Evolutionary conservation across 768 basidiomycete genomes (phyloP).

Genomic region (Butyriboletus loyo): DNA sequence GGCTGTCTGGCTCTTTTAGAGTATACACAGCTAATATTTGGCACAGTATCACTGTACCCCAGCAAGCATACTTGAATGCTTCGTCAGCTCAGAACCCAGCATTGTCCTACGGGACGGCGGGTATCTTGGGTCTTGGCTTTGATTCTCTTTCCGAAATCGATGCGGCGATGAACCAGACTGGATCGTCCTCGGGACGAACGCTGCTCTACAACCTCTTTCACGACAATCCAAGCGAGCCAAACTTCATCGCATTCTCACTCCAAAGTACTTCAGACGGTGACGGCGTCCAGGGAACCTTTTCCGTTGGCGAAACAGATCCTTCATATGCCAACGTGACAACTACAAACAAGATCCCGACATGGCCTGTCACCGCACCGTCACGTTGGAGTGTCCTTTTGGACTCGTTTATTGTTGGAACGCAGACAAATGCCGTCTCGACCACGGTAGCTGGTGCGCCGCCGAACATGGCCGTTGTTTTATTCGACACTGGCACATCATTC

Average conservation of each 20-base stretch:
- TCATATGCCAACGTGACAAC: conserved; percentile 58
- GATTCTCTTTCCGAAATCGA: conserved; percentile 74
- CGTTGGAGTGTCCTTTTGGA: conserved; percentile 81
- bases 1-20: background rate
- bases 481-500: conserved; percentile 83
- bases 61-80: conserved; percentile 71
- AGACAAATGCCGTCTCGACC: conserved; percentile 50
- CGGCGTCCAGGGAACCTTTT: conserved; percentile 64
- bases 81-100: conserved; percentile 67
- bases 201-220: conserved; percentile 75
- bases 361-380: conserved; percentile 58
- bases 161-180: conserved; percentile 51
- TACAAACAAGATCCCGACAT: conserved; percentile 64
- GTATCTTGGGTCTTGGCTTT: conserved; percentile 77
- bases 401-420: conserved; percentile 58
- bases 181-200: conserved; percentile 59
- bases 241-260: conserved; percentile 77
- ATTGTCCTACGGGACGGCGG: conserved; percentile 64
- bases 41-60: conserved; percentile 55
- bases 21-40: conserved; percentile 6
- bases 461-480: conserved; percentile 68
- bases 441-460: conserved; percentile 55
- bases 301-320: conserved; percentile 72
- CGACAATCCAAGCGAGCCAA: conserved; percentile 65
- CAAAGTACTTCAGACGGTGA: conserved; percentile 55